These are phyloP conservation scores for Jasminum sambac DNA, from an alignment of 257 asterid species.

Conservation along the genomic window DNA sequence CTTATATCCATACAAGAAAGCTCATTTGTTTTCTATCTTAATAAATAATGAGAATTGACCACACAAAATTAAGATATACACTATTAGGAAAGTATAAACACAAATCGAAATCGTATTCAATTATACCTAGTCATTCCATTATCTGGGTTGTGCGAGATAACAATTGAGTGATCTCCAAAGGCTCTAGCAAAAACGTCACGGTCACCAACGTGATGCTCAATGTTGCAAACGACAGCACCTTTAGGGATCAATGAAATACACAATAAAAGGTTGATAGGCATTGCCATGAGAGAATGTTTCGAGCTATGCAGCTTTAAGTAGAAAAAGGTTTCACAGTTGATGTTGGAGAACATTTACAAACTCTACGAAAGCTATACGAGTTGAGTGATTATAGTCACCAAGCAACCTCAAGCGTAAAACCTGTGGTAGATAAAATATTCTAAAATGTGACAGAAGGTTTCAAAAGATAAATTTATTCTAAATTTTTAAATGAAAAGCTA, in stretches of 20 bases:
- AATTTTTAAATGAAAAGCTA: conserved; percentile 27
- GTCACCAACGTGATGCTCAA: conserved; percentile 33
- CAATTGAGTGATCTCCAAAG: conserved; percentile 36
- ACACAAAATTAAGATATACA: too few relatives aligned
- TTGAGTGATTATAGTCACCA: conserved; percentile 93
- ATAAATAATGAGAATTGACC: too few relatives aligned
- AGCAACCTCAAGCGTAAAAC: conserved; percentile 94
- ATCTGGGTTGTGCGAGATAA: conserved; percentile 34
- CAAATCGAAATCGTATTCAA: too few relatives aligned
- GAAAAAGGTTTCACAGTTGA: conserved; percentile 18
- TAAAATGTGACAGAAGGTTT: conserved; percentile 21
- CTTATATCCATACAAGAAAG: too few relatives aligned
- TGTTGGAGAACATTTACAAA: too few relatives aligned
- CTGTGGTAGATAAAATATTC: conserved; percentile 50
- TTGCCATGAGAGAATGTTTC: too few relatives aligned
- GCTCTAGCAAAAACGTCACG: conserved; percentile 32
- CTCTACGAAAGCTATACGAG: conserved; percentile 98
- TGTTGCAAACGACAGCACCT: conserved; percentile 35
- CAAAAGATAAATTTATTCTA: conserved; percentile 19
- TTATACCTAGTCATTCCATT: conserved; percentile 33
- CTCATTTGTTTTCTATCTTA: too few relatives aligned
- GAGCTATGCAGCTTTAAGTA: too few relatives aligned
- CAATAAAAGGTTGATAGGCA: too few relatives aligned
- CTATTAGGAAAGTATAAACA: too few relatives aligned
- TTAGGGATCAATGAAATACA: too few relatives aligned